These are phyloP conservation scores for Neoconidiobolus thromboides DNA, from an alignment of 371 early-diverging fungal genomes.

Conservation along the genomic window DNA sequence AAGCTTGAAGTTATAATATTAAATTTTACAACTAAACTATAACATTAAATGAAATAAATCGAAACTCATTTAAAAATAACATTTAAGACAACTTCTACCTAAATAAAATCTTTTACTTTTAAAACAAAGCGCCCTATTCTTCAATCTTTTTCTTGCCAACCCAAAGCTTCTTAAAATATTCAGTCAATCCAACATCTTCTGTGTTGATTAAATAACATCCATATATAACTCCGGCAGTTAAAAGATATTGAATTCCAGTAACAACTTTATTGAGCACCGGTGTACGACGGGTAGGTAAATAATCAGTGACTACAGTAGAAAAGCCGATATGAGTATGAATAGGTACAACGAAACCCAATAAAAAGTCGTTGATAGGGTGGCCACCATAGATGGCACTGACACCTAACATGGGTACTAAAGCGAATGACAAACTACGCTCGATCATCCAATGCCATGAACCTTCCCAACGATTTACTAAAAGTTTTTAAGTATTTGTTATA, in stretches of 20 bases:
- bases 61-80: no score
- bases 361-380: conserved; percentile 66
- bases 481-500: no score
- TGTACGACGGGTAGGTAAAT: conserved; percentile 52
- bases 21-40: no score
- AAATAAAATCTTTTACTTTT: no score
- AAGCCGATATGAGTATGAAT: conserved; percentile 76
- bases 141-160: conserved; percentile 12
- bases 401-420: conserved; percentile 56
- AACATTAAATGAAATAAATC: no score
- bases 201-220: conserved; percentile 90
- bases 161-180: conserved; percentile 66
- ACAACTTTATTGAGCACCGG: conserved; percentile 37
- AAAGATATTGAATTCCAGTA: conserved; percentile 34
- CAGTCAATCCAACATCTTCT: conserved; percentile 83
- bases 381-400: conserved; percentile 58
- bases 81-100: no score
- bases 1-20: no score
- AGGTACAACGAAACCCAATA: conserved; percentile 73
- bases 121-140: no score
- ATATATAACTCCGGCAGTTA: conserved; percentile 54
- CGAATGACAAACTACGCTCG: conserved; percentile 61
- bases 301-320: conserved; percentile 55
- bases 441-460: conserved; percentile 84
- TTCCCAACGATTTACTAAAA: conserved; percentile 10